Conservation (phyloP, 345 rosid species). For the Sonneratia caseolaris region DNA sequence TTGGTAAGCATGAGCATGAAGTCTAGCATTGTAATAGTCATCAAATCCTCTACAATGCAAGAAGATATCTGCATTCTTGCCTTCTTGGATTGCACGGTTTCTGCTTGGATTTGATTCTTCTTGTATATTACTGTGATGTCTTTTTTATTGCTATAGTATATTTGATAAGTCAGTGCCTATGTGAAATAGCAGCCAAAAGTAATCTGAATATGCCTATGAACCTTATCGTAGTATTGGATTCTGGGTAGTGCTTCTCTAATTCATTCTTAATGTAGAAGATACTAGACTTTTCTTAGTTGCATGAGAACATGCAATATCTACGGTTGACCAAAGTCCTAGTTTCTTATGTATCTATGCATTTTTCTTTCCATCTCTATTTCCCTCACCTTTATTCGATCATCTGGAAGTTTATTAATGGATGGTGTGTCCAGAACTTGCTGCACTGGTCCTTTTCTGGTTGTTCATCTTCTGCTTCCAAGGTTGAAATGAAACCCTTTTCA, state of each 20-base stretch:
- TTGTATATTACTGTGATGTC: background rate
- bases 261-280: background rate
- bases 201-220: background rate
- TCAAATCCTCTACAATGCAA: background rate
- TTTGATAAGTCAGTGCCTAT: background rate
- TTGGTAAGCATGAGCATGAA: background rate
- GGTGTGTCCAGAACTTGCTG: background rate
- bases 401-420: background rate
- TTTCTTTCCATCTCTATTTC: background rate
- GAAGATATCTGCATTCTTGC: background rate
- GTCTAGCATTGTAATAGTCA: background rate
- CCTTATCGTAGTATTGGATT: background rate
- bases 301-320: background rate
- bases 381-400: background rate
- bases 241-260: background rate
- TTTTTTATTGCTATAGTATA: background rate
- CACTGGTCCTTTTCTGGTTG: background rate
- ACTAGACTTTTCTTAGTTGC: background rate
- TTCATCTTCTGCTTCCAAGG: slow-evolving; percentile 2
- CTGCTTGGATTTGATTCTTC: background rate
- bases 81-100: background rate
- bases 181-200: background rate
- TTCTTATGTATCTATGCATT: background rate
- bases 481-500: background rate
- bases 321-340: background rate